Evolutionary conservation across 768 basidiomycete species (phyloP), one percentile per base, ranked within the genome.

Genomic region (Panaeolus papilionaceus): DNA sequence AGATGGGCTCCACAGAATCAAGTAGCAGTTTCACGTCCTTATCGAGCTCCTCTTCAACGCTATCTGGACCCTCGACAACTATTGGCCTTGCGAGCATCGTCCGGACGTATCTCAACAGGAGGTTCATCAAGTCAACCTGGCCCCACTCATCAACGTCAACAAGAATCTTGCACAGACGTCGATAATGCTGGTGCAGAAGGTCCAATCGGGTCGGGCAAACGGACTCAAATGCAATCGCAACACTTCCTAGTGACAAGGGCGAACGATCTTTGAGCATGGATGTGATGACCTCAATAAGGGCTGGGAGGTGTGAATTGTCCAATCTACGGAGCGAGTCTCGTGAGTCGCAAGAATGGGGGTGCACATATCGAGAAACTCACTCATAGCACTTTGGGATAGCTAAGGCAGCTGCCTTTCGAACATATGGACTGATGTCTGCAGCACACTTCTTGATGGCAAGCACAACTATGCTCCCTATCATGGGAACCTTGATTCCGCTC

Each of bases 61-160:
- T 77, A 8, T 28, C 39, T 11, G 63, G 72, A 8, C 76, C 78
- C 4, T 73, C 75, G 9, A 78, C 75, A 20, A 78, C 71, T 0
- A 76, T 77, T 10, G 94, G 91, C 69, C 89, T 82, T 1, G 88
- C 85, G 38, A 98, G 83, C 94, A 97, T 96, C 0, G 85, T 86
- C 63, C 96, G 82, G 2, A 88, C 93, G 75, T 99, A 99, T 67
- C 93, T 83, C 65, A 90, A 79, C 38, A 99, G 84, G 14, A 99
- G 83, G 51, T 90, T 86, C 68, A 97, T 83, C 20, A 95, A 77
- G 58, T 90, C 87, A 6, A 92, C 87, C 77, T 98, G 98, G 0
- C 95, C 96, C 98, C 98, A 99, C 76, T 98, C 97, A 72, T 99
- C 98, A 4, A 92, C 90, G 72, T 99, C 96, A 39, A 95, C 85